Conservation (phyloP, 2,329 filamentous ascomycete species). For the Aspergillus aculeatus region DNA sequence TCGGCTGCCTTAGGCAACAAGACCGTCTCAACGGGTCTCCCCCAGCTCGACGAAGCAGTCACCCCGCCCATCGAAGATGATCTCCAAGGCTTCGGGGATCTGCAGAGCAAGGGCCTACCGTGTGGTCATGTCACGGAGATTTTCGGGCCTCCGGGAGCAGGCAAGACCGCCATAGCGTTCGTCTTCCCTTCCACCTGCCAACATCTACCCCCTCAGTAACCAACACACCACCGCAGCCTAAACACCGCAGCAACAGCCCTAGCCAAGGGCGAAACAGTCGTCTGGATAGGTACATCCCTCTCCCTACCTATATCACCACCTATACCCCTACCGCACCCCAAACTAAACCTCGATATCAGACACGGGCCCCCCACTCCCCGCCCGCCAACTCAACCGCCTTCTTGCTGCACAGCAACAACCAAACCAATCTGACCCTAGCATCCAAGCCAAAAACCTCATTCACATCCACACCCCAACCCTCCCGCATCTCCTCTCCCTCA, state of each 20-base stretch:
- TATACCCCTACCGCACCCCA: not conserved
- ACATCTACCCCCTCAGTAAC: constrained; percentile 9
- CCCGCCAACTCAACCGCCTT: constrained; percentile 47
- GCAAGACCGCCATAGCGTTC: constrained; percentile 82
- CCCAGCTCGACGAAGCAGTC: constrained; percentile 46
- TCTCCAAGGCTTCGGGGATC: constrained; percentile 8
- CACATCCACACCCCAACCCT: constrained; percentile 62
- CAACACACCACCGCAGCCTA: constrained; percentile 54
- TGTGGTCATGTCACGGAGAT: constrained; percentile 80
- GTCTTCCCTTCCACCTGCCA: constrained; percentile 29
- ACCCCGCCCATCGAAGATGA: constrained; percentile 16
- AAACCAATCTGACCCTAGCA: constrained; percentile 7
- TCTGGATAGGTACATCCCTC: constrained; percentile 72
- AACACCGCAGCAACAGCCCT: constrained; percentile 68
- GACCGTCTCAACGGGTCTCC: constrained; percentile 46
- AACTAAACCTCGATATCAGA: constrained; percentile 33
- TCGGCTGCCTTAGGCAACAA: constrained; percentile 11
- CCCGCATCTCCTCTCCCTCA: constrained; percentile 68
- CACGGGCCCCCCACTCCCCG: constrained; percentile 50
- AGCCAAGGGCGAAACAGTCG: constrained; percentile 59
- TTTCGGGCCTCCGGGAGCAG: constrained; percentile 81
- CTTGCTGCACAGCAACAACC: constrained; percentile 12
- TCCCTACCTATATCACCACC: not conserved
- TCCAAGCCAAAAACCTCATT: constrained; percentile 54
- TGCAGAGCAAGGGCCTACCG: constrained; percentile 58